Base-by-base conservation (phyloP, 306 rosid genomes). In the Erythrophleum fordii region DNA sequence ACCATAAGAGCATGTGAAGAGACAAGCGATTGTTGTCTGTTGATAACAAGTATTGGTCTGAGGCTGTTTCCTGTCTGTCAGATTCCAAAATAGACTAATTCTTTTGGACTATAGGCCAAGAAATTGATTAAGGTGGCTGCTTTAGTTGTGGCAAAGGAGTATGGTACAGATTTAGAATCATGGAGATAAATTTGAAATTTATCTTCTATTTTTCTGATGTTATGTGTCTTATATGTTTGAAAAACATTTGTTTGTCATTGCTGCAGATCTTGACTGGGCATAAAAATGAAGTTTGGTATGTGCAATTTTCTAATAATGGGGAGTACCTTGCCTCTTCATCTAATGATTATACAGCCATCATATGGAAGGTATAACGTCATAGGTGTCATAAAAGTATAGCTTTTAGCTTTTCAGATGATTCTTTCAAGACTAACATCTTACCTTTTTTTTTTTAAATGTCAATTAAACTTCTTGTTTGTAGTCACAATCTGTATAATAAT, bases 241-340 rank as follows among this genome's bases (percentile, higher is more conserved):
- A 80, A 61, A 81, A 49, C 76, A 80, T 49, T 44, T 73, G 22
- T 81, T 86, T 82, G 14, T 72, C 53, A 64, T 79, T 65, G 4
- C 39, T 83, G 89, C 96, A 95, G 99, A 89, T 93, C 86, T 84
- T 95, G 92, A 89, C 91, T 18, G 95, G 89, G 64, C 99, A 95
- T 81, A 86, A 80, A 84, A 86, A 95, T 81, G 99, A 93, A 90
- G 99, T 91, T 77, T 91, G 97, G 99, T 91, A 88, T 89, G 96
- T 93, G 62, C 97, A 95, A 77, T 95, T 95, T 88, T 95, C 99
- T 69, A 85, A 93, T 73, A 91, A 83, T 23, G 99, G 97, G 75
- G 91, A 90, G 71, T 85, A 89, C 86, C 87, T 95, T 48, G 97
- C 99, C 68, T 95, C 99, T 71, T 88, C 97, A 42, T 93, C 97